Percentiles rank a stretch among this genome's conserved stretches.
These are phyloP conservation scores for Scedosporium dehoogii DNA, from an alignment of 2,329 filamentous ascomycete genomes.

Conservation along the genomic window DNA sequence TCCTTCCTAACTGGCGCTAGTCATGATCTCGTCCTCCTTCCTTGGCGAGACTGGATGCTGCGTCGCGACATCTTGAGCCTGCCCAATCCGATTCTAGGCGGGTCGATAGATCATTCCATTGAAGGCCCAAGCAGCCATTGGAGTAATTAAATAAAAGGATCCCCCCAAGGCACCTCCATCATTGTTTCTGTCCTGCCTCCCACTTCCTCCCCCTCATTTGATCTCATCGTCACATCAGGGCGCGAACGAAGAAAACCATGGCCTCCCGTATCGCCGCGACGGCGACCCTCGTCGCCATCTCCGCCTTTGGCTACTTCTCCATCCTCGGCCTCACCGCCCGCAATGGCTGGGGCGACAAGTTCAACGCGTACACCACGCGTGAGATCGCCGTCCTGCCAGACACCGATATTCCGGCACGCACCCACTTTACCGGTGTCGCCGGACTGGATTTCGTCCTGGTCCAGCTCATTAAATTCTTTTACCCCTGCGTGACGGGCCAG, in stretches of 20 bases:
- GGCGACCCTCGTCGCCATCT: slow-evolving; percentile 1
- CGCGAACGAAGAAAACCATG: not conserved
- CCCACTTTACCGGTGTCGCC: slow-evolving; percentile 12
- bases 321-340: slow-evolving; percentile 8
- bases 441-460: slow-evolving; percentile 12
- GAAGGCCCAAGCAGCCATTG: too few species aligned
- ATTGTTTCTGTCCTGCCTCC: not conserved
- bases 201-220: not conserved
- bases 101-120: too few species aligned
- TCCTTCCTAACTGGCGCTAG: too few species aligned
- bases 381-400: not conserved
- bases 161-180: not conserved
- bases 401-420: not conserved
- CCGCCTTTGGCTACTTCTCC: slow-evolving; percentile 1
- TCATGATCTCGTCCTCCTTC: too few species aligned
- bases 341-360: not conserved
- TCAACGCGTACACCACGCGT: not conserved
- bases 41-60: too few species aligned
- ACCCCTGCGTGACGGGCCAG: slow-evolving; percentile 10
- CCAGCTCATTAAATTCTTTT: slow-evolving; percentile 12
- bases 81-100: too few species aligned
- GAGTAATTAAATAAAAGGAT: too few species aligned
- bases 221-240: not conserved
- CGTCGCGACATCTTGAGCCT: too few species aligned
- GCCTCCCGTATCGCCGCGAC: not conserved